phyloP scores from a whole-genome alignment of 106 monocot species.

The Allium fistulosum region DNA sequence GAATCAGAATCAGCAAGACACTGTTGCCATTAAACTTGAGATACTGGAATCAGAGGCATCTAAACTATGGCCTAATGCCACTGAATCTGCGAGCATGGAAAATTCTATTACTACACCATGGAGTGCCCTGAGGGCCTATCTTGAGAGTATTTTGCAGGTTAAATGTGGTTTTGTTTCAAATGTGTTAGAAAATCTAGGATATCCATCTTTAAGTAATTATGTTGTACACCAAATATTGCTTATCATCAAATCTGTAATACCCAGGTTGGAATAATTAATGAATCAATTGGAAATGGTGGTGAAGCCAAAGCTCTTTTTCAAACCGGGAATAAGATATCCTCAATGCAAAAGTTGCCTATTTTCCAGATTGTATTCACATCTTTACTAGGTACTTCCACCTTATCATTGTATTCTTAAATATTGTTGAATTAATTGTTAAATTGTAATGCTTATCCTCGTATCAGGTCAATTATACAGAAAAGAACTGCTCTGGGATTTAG shows the following conservation, averaged over 20 bases:
- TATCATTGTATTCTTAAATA: background rate
- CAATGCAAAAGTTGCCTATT: constrained; percentile 30
- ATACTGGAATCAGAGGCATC: constrained; percentile 30
- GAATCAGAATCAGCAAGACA: constrained; percentile 5
- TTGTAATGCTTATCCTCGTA: constrained; percentile 1
- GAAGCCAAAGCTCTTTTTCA: constrained; percentile 60
- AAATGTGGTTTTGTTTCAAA: background rate
- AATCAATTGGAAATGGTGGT: constrained; percentile 54
- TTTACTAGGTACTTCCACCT: constrained; percentile 41
- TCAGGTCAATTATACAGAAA: constrained; percentile 72
- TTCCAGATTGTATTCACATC: constrained; percentile 45
- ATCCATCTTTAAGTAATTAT: no score
- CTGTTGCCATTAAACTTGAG: constrained; percentile 22
- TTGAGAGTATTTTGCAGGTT: constrained; percentile 91
- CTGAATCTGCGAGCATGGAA: constrained; percentile 6
- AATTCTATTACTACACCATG: constrained; percentile 59
- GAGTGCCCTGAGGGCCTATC: constrained; percentile 61
- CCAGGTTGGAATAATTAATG: constrained; percentile 62
- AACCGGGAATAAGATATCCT: constrained; percentile 59
- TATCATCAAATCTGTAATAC: constrained; percentile 2
- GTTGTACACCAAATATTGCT: no score
- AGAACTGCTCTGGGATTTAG: constrained; percentile 51
- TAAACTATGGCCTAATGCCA: constrained; percentile 43
- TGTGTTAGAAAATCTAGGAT: background rate
- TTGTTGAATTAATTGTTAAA: constrained; percentile 1